A percentile compares a stretch with the other conserved stretches of the same genome.
Evolutionary conservation across 129 eudicot genomes (phyloP).

Genomic region (Helichrysum umbraculigerum): DNA sequence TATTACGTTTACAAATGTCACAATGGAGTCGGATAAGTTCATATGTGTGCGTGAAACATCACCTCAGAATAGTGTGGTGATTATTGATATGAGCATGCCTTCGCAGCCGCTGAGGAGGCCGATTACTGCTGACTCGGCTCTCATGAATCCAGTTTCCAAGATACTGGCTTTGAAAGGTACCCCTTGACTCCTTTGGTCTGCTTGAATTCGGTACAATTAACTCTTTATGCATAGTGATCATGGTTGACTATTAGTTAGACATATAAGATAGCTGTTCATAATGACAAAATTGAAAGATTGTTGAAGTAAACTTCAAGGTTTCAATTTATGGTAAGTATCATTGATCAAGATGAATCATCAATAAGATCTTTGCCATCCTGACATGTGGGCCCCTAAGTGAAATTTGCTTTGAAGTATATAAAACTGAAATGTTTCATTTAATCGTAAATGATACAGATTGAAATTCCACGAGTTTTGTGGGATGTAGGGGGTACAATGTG

Average conservation of each 20-base stretch:
- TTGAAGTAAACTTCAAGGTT: not conserved
- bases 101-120: constrained; percentile 92
- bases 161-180: constrained; percentile 88
- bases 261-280: not conserved
- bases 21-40: constrained; percentile 97
- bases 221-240: not conserved
- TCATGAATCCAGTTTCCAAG: constrained; percentile 89
- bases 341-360: not conserved
- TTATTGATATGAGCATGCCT: constrained; percentile 95
- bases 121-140: constrained; percentile 94
- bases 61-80: constrained; percentile 93
- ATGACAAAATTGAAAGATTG: not conserved
- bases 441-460: too few relatives aligned
- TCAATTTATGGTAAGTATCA: constrained; percentile 4
- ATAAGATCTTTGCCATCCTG: not conserved
- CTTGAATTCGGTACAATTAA: constrained; percentile 8
- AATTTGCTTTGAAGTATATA: not conserved
- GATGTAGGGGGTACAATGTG: constrained; percentile 3
- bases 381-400: not conserved
- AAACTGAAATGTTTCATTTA: not conserved
- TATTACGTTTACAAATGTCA: constrained; percentile 91
- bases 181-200: constrained; percentile 17
- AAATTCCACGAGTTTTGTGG: not conserved
- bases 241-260: not conserved
- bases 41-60: constrained; percentile 96